These are phyloP conservation scores for Helianthus tuberosus DNA, from an alignment of 129 eudicot species.

Conservation along the genomic window DNA sequence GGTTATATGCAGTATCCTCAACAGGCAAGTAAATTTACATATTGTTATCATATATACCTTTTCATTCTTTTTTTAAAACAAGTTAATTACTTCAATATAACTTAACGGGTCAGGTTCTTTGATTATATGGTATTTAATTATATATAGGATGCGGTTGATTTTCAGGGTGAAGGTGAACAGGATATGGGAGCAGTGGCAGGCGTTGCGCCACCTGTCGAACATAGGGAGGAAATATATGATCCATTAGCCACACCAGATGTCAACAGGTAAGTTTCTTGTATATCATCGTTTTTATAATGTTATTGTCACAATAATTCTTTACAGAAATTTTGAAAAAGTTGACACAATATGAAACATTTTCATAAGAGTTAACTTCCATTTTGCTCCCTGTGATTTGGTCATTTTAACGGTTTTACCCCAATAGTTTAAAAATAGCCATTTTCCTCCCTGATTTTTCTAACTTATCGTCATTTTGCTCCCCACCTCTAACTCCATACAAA, in stretches of 20 bases:
- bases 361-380: no score
- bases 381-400: no score
- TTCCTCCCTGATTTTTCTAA: no score
- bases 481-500: no score
- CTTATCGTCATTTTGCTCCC: no score
- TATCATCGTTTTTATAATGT: background rate
- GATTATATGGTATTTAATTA: background rate
- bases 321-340: no score
- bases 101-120: background rate
- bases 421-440: no score
- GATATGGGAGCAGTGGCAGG: conserved; percentile 65
- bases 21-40: conserved; percentile 55
- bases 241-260: conserved; percentile 92
- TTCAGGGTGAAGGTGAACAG: conserved; percentile 79
- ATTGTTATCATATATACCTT: background rate
- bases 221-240: conserved; percentile 74
- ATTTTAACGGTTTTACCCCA: no score
- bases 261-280: conserved; percentile 54
- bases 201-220: conserved; percentile 63
- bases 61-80: background rate
- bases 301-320: background rate
- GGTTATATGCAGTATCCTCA: conserved; percentile 90
- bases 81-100: background rate
- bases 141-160: conserved; percentile 1
- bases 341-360: no score